A percentile compares a stretch with the other conserved stretches of the same genome.
These are phyloP conservation scores for Umbelopsis ramanniana DNA, from an alignment of 192 early-diverging fungal genomes.

Conservation along the genomic window DNA sequence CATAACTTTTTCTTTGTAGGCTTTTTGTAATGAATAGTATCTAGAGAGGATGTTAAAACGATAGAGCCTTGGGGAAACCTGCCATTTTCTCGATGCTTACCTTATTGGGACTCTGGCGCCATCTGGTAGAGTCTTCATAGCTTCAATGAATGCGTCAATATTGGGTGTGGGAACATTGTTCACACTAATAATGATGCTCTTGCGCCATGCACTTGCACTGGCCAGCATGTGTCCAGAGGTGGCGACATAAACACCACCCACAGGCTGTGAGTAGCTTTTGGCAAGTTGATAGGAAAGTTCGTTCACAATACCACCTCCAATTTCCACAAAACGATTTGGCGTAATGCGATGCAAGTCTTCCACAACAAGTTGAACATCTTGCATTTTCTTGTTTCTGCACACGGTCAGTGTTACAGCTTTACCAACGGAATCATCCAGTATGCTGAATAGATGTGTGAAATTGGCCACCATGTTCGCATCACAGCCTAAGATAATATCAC, in stretches of 20 bases:
- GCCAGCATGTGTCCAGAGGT: constrained; percentile 70
- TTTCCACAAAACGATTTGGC: constrained; percentile 81
- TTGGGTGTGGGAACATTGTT: constrained; percentile 68
- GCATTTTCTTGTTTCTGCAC: constrained; percentile 56
- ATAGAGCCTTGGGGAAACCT: too few relatives aligned
- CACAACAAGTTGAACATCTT: constrained; percentile 52
- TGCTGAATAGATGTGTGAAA: constrained; percentile 67
- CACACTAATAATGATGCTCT: constrained; percentile 68
- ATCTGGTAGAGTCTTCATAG: constrained; percentile 67
- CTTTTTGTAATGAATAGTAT: constrained; percentile 81
- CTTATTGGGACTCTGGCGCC: constrained; percentile 60
- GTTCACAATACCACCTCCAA: constrained; percentile 82
- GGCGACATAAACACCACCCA: constrained; percentile 82
- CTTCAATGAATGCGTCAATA: constrained; percentile 67
- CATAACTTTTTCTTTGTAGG: constrained; percentile 79
- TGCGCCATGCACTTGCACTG: constrained; percentile 68
- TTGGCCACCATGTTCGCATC: constrained; percentile 70
- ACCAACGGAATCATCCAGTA: constrained; percentile 68
- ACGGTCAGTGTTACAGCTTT: constrained; percentile 56
- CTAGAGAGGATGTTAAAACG: constrained; percentile 22
- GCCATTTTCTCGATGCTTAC: constrained; percentile 7
- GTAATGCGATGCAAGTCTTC: constrained; percentile 81
- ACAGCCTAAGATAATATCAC: constrained; percentile 73
- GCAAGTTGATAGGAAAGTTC: constrained; percentile 82
- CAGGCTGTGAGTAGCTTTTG: constrained; percentile 67